Evolutionary conservation across 2,329 filamentous ascomycete genomes (phyloP), one percentile per base, ranked within the genome.

Genomic region (Cladophialophora yegresii): DNA sequence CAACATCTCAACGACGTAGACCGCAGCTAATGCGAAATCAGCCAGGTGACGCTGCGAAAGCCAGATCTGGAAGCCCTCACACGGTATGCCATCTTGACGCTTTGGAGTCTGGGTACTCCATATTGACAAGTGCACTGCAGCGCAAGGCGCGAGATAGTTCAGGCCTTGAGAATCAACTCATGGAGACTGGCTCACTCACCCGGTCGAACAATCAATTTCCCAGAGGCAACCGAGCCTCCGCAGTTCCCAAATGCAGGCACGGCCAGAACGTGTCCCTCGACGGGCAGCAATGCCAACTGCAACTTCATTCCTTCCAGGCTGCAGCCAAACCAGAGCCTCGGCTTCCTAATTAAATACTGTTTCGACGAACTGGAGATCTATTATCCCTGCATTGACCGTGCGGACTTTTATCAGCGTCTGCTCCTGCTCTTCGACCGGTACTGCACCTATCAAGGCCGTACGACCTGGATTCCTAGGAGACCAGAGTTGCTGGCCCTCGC

Each of bases 361-460:
- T 62, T 62, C 40, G 59, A 62, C 50, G 59, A 62, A 30, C 13
- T 62, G 13, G 59, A 62, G 30, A 22, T 55, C n/a, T 62, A 58
- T 16, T 62, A 62, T 30, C 59, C 59, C 32, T 62, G 59, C 36
- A 49, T 62, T 9, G 59, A 62, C 28, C 28, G 59, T 32, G 7
- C 28, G 8, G 59, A 62, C 51, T 62, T 54, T 22, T 62, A 62
- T 23, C 20, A 45, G 22, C 59, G 59, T 8, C 5, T 62, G 59
- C 45, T 51, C 20, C 3, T n/a, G 12, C 22, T 62, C 30, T 62
- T 62, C 30, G n/a, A 12, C 33, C 30, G 26, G 8, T 9, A 58
- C n/a, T 58, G 55, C 55, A n/a, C 40, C 12, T 58, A 45, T 23
- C 12, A 28, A 32, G 55, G 40, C 22, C 7, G 28, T 9, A 30